Evolutionary conservation across 1,284 basidiomycete species (phyloP), one percentile per base, ranked within the genome.

Genomic region (Boletus subluridellus): DNA sequence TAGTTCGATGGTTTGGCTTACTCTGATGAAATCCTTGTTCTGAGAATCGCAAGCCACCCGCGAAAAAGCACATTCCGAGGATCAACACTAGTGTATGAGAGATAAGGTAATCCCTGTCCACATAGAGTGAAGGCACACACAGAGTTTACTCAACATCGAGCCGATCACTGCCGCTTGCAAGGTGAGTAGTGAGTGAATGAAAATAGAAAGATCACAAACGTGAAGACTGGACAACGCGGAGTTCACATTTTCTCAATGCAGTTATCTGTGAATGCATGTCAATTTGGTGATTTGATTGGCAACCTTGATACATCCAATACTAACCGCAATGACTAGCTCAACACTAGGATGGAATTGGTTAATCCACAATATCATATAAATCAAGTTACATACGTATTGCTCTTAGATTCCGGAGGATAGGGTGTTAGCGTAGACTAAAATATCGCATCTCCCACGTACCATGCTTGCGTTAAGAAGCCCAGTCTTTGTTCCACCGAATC

Each of bases 401-500:
- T 85, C 87, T 90, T 51, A n/a, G 14, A 48, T 60, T 54, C 9
- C 45, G 17, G 59, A 8, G 49, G 47, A 54, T 37, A 53, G 14
- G 12, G 7, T 7, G 28, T 69, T 26, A 73, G 57, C 38, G 9
- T 17, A 15, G 21, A 32, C 14, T 1, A 11, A 49, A 52, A 42
- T 9, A n/a, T 30, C 0, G 7, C 28, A 49, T 50, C 41, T 47
- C 34, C 21, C 11, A 74, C 79, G 54, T 67, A 89, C 89, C 81
- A 95, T 78, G 61, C 89, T 94, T 14, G 90, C 91, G 65, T 94
- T 94, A 45, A 94, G 74, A 37, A 94, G 76, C 15, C 90, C 92
- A 0, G 89, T 86, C 62, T 86, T 86, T 2, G 89, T 82, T 52
- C 92, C 91, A 11, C 93, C 89, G 32, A 90, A 81, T 47, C 88